A percentile compares a stretch with the other conserved stretches of the same genome.
phyloP scores from a whole-genome alignment of 2,329 filamentous ascomycete genomes.

The Harringtonia aguacate region DNA sequence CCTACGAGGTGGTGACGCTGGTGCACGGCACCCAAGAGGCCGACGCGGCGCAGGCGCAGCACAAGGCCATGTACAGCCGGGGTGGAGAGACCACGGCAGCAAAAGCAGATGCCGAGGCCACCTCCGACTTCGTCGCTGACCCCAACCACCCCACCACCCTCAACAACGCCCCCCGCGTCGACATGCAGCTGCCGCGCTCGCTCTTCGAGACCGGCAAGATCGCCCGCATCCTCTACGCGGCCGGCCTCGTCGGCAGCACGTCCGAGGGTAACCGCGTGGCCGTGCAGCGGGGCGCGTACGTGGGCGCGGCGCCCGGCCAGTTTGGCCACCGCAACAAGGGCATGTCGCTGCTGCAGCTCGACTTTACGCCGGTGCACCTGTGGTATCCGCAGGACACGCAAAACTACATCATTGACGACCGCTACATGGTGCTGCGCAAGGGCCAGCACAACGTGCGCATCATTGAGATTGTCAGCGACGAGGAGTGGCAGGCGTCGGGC shows the following conservation, averaged over 20 bases:
- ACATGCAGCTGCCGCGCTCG: constrained; percentile 48
- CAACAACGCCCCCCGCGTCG: constrained; percentile 38
- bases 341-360: constrained; percentile 38
- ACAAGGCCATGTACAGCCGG: constrained; percentile 35
- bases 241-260: constrained; percentile 44
- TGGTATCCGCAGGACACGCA: constrained; percentile 46
- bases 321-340: constrained; percentile 20
- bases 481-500: constrained; percentile 39
- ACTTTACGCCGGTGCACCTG: constrained; percentile 51
- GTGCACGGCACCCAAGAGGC: constrained; percentile 63
- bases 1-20: constrained; percentile 69
- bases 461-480: constrained; percentile 47
- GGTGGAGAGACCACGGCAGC: neutral
- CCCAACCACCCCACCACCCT: constrained; percentile 13
- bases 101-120: constrained; percentile 1
- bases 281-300: constrained; percentile 44
- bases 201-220: constrained; percentile 45
- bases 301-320: constrained; percentile 38
- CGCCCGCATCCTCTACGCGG: constrained; percentile 46
- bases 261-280: constrained; percentile 51
- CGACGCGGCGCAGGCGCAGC: constrained; percentile 45
- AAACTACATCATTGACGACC: constrained; percentile 49
- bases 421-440: constrained; percentile 48
- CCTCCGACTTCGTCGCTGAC: constrained; percentile 3
- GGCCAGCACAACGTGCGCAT: constrained; percentile 55